Evolutionary conservation across 768 basidiomycete genomes (phyloP).

Genomic region (Cubamyces sp.): DNA sequence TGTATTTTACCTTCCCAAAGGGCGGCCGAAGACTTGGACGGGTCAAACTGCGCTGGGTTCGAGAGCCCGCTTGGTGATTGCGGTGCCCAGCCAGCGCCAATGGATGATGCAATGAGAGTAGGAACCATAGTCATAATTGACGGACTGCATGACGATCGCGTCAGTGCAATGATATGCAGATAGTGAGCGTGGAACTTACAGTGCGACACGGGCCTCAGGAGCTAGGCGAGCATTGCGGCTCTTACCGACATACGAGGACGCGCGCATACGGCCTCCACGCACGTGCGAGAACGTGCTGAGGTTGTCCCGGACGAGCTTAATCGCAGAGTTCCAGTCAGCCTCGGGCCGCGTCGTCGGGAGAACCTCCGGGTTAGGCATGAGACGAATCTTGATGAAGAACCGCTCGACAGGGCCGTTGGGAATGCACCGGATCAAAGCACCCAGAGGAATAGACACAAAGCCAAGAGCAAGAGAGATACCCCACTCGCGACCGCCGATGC

Average conservation of each 20-base stretch:
- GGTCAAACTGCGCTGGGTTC: slow-evolving; percentile 76
- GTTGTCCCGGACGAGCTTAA: slow-evolving; percentile 85
- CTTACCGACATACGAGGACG: slow-evolving; percentile 84
- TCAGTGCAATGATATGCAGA: slow-evolving; percentile 27
- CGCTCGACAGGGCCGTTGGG: slow-evolving; percentile 82
- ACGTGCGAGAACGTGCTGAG: slow-evolving; percentile 79
- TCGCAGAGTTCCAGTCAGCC: slow-evolving; percentile 73
- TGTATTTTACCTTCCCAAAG: slow-evolving; percentile 86
- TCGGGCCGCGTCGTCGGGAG: slow-evolving; percentile 69
- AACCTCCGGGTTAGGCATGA: slow-evolving; percentile 66
- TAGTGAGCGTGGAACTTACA: slow-evolving; percentile 44
- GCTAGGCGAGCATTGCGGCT: slow-evolving; percentile 65
- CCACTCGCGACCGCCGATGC: slow-evolving; percentile 85
- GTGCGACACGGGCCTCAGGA: slow-evolving; percentile 46
- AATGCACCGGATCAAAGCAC: slow-evolving; percentile 74
- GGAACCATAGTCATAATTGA: slow-evolving; percentile 80
- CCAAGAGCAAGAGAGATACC: slow-evolving; percentile 90
- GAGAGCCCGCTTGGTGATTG: slow-evolving; percentile 57
- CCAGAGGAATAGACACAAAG: slow-evolving; percentile 85
- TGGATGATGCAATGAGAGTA: slow-evolving; percentile 69
- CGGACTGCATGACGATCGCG: slow-evolving; percentile 48
- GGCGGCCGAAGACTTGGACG: slow-evolving; percentile 80
- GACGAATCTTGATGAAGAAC: slow-evolving; percentile 53
- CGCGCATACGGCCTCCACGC: slow-evolving; percentile 86
- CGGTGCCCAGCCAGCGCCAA: slow-evolving; percentile 68